Conservation (phyloP, 768 basidiomycete species). For the Suillus luteus region DNA sequence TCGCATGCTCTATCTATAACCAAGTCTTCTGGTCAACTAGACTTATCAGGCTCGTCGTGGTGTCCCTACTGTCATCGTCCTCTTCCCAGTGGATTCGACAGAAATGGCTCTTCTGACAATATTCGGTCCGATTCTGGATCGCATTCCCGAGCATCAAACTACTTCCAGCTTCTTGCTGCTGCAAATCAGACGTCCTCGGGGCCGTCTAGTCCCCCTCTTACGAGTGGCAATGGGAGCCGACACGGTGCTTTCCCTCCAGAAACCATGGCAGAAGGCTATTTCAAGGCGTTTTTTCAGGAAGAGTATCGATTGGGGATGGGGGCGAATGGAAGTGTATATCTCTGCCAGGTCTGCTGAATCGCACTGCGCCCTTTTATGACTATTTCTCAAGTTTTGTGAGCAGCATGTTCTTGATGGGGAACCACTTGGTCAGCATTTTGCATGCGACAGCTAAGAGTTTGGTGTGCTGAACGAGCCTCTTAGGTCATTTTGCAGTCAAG, state of each 20-base stretch:
- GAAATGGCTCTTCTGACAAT: constrained; percentile 27
- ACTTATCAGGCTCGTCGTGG: constrained; percentile 27
- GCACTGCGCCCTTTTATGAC: neutral
- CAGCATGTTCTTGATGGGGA: constrained; percentile 90
- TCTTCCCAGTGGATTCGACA: constrained; percentile 48
- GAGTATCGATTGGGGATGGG: constrained; percentile 92
- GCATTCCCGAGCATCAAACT: constrained; percentile 66
- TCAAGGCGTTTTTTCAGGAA: constrained; percentile 90
- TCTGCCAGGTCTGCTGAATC: constrained; percentile 68
- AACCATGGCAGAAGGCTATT: constrained; percentile 89
- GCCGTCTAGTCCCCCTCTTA: constrained; percentile 51
- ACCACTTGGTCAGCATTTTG: constrained; percentile 57
- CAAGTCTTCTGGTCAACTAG: constrained; percentile 30
- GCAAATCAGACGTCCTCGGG: constrained; percentile 65
- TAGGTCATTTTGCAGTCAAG: constrained; percentile 91
- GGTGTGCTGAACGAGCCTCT: constrained; percentile 1
- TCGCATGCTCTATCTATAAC: constrained; percentile 80
- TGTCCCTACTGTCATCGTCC: constrained; percentile 80
- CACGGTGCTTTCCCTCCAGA: constrained; percentile 58
- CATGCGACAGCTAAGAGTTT: neutral
- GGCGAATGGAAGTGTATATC: constrained; percentile 87
- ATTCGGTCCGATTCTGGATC: constrained; percentile 42
- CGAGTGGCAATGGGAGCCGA: constrained; percentile 15
- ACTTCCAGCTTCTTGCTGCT: constrained; percentile 76
- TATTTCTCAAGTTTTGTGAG: constrained; percentile 10